Percentiles rank a stretch among this genome's conserved stretches.
These are phyloP conservation scores for Aspergillus aculeatinus DNA, from an alignment of 2,329 filamentous ascomycete species.

Conservation along the genomic window DNA sequence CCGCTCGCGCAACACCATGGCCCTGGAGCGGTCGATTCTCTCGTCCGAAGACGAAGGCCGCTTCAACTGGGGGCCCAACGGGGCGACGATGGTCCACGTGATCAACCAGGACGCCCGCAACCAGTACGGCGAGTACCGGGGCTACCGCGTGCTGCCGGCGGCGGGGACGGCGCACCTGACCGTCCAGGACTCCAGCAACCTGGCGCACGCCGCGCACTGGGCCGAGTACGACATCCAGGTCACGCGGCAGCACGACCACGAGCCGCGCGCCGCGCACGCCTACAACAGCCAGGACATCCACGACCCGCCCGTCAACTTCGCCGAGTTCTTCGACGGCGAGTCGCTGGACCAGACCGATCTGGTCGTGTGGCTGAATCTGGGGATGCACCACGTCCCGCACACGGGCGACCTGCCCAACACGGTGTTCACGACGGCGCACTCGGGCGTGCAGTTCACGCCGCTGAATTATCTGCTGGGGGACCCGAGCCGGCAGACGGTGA, in stretches of 20 bases:
- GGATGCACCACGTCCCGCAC: constrained; percentile 60
- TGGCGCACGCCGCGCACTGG: constrained; percentile 13
- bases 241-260: constrained; percentile 14
- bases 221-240: constrained; percentile 15
- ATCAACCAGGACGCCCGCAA: constrained; percentile 15
- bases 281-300: constrained; percentile 17
- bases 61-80: constrained; percentile 16
- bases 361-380: constrained; percentile 56
- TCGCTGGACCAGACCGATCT: constrained; percentile 17
- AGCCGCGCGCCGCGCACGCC: constrained; percentile 8
- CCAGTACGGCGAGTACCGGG: constrained; percentile 15
- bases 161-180: constrained; percentile 10
- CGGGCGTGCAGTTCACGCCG: constrained; percentile 17
- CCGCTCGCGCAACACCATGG: constrained; percentile 14
- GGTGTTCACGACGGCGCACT: constrained; percentile 31
- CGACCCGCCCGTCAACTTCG: constrained; percentile 14
- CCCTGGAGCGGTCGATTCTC: constrained; percentile 11
- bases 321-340: constrained; percentile 14
- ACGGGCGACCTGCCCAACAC: constrained; percentile 57
- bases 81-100: constrained; percentile 11
- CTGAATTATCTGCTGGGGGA: constrained; percentile 15
- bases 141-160: constrained; percentile 12
- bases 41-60: constrained; percentile 9
- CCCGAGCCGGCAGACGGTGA: constrained; percentile 11
- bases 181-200: constrained; percentile 12